A percentile compares a stretch with the other conserved stretches of the same genome.
Conservation (phyloP, 2,329 filamentous ascomycete species). For the Fusarium chlamydosporum region DNA sequence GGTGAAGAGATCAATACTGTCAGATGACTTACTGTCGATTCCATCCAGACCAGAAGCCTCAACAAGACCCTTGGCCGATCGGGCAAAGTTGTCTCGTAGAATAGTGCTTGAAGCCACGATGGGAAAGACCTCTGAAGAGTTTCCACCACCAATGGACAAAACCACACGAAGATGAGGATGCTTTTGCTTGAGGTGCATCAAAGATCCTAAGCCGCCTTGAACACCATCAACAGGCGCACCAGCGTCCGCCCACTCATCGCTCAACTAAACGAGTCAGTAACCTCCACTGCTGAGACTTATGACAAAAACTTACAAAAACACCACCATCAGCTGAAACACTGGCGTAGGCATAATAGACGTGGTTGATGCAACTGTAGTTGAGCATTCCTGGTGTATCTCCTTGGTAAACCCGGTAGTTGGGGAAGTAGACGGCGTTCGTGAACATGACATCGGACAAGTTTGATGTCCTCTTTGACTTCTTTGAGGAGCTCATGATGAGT, state of each 20-base stretch:
- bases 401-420: conserved; percentile 81
- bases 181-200: conserved; percentile 78
- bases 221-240: conserved; percentile 79
- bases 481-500: conserved; percentile 60
- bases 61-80: conserved; percentile 75
- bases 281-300: conserved; percentile 19
- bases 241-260: conserved; percentile 83
- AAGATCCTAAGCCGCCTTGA: conserved; percentile 78
- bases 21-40: conserved; percentile 74
- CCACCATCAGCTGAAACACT: conserved; percentile 79
- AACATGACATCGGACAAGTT: conserved; percentile 66
- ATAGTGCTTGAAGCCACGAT: conserved; percentile 73
- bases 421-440: conserved; percentile 86
- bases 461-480: conserved; percentile 62
- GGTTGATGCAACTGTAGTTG: conserved; percentile 82
- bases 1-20: background rate
- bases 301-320: conserved; percentile 74
- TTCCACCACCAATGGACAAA: conserved; percentile 80
- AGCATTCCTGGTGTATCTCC: conserved; percentile 80
- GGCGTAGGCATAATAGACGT: conserved; percentile 87
- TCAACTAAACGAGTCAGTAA: conserved; percentile 69
- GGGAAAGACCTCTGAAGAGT: conserved; percentile 76
- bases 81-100: conserved; percentile 77
- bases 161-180: conserved; percentile 81
- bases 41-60: conserved; percentile 73